Percentiles rank a stretch among this genome's conserved stretches.
phyloP scores from a whole-genome alignment of 1,284 basidiomycete genomes.

The Cutaneotrichosporon sp. region DNA sequence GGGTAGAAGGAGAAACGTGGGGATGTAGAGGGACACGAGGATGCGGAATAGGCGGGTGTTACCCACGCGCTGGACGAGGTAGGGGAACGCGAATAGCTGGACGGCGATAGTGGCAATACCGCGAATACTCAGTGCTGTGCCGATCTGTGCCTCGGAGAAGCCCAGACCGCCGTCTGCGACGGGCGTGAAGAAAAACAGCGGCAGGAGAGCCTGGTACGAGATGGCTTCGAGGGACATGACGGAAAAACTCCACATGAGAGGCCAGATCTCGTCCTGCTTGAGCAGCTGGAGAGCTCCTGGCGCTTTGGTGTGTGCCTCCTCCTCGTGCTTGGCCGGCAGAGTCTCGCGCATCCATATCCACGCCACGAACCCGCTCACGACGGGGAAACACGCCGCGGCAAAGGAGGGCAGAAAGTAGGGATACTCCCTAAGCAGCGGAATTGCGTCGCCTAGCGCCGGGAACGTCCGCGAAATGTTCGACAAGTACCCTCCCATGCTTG shows the following conservation, averaged over 20 bases:
- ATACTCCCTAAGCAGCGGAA: constrained; percentile 27
- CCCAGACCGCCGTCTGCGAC: constrained; percentile 33
- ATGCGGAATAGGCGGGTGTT: constrained; percentile 32
- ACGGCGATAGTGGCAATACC: constrained; percentile 33
- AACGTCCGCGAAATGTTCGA: constrained; percentile 16
- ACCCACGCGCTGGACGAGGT: constrained; percentile 30
- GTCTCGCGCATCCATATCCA: constrained; percentile 32
- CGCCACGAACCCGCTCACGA: constrained; percentile 23
- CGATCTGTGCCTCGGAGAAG: constrained; percentile 34
- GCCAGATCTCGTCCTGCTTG: constrained; percentile 22
- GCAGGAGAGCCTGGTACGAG: constrained; percentile 28
- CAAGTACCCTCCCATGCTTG: constrained; percentile 28
- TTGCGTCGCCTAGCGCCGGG: constrained; percentile 14
- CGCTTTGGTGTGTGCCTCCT: constrained; percentile 6
- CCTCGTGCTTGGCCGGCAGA: constrained; percentile 11
- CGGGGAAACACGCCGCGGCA: constrained; percentile 29
- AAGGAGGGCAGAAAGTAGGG: constrained; percentile 35
- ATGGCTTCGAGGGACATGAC: constrained; percentile 33
- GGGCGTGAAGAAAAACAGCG: constrained; percentile 44
- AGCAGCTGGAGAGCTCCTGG: constrained; percentile 22
- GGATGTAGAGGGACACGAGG: constrained; percentile 32
- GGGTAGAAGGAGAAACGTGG: constrained; percentile 34
- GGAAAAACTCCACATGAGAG: constrained; percentile 31
- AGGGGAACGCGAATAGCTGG: constrained; percentile 40
- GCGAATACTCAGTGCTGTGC: constrained; percentile 32